Percentiles rank a stretch among this genome's conserved stretches.
Evolutionary conservation across 768 basidiomycete genomes (phyloP).

Genomic region (Fibroporia radiculosa): DNA sequence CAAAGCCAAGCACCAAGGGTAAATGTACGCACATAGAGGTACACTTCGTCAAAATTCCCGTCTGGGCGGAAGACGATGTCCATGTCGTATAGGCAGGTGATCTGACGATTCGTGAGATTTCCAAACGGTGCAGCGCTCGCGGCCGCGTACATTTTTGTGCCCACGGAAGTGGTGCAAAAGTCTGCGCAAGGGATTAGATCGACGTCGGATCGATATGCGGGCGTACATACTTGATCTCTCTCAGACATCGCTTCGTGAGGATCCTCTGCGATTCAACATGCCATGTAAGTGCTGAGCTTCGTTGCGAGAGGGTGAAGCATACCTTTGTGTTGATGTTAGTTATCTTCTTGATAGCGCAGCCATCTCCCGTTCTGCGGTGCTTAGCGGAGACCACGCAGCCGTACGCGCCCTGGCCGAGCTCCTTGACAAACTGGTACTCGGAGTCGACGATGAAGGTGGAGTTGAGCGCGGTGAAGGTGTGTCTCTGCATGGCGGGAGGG

Average conservation of each 20-base stretch:
- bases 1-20: neutral
- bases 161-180: constrained; percentile 96
- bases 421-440: constrained; percentile 92
- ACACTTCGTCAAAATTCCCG: constrained; percentile 95
- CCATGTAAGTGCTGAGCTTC: neutral
- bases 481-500: constrained; percentile 49
- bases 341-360: constrained; percentile 95
- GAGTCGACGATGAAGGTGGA: constrained; percentile 84
- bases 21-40: constrained; percentile 61
- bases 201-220: neutral
- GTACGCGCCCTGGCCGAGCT: constrained; percentile 94
- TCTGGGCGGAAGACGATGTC: constrained; percentile 91
- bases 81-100: constrained; percentile 97
- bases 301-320: constrained; percentile 6
- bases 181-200: constrained; percentile 32
- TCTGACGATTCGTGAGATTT: constrained; percentile 37
- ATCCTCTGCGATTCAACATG: constrained; percentile 56
- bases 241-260: constrained; percentile 90
- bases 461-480: constrained; percentile 77
- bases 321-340: constrained; percentile 90
- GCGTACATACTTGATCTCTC: constrained; percentile 76
- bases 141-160: constrained; percentile 83
- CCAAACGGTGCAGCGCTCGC: constrained; percentile 1
- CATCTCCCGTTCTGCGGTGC: constrained; percentile 77
- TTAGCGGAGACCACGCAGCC: constrained; percentile 86